These are phyloP conservation scores for Lotmaria passim DNA, from an alignment of 208 protist genomes.

Conservation along the genomic window DNA sequence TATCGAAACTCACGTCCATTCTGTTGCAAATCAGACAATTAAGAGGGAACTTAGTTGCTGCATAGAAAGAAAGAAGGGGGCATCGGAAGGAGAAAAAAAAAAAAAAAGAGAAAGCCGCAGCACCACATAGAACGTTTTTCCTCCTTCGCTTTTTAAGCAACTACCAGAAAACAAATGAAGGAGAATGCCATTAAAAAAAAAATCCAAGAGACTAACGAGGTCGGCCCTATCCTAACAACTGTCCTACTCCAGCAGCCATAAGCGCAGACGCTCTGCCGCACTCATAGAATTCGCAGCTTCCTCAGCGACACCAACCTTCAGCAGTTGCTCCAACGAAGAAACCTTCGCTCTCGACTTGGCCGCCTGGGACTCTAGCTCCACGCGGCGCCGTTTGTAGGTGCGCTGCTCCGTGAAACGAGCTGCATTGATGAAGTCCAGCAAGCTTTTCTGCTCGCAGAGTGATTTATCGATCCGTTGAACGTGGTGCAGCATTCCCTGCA, in stretches of 20 bases:
- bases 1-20: too few relatives aligned
- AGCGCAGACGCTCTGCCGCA: not conserved
- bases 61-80: too few relatives aligned
- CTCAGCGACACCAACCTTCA: constrained; percentile 9
- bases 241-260: not conserved
- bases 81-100: too few relatives aligned
- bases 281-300: not conserved
- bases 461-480: constrained; percentile 25
- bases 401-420: constrained; percentile 46
- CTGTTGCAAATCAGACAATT: too few relatives aligned
- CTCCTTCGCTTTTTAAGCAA: too few relatives aligned
- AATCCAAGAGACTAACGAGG: not conserved
- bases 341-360: constrained; percentile 38
- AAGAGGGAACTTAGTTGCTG: too few relatives aligned
- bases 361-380: constrained; percentile 27
- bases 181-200: not conserved
- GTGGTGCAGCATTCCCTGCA: constrained; percentile 27
- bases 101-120: too few relatives aligned
- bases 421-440: constrained; percentile 38
- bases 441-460: constrained; percentile 15
- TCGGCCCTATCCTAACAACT: not conserved
- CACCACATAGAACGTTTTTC: too few relatives aligned
- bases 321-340: constrained; percentile 38
- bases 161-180: not conserved
- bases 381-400: constrained; percentile 32